Evolutionary conservation across 805 yeast genomes (phyloP), one percentile per base, ranked within the genome.

Genomic region (Monosporozyma servazzii): DNA sequence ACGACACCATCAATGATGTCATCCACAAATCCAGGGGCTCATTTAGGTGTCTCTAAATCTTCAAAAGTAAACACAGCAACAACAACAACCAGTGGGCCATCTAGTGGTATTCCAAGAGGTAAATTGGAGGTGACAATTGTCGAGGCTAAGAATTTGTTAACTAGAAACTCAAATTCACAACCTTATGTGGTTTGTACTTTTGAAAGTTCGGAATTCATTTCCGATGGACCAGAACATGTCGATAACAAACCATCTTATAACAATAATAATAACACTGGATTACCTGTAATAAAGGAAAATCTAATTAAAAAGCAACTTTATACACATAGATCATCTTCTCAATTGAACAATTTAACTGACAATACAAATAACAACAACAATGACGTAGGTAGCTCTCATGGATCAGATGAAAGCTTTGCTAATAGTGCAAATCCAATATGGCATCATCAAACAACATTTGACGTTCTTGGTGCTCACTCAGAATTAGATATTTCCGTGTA

Each of bases 401-500:
- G 44, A 5, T 20, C 29, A 2, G 44, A 41, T 41, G 44, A 41
- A 21, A 10, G 17, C 23, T 41, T 41, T 11, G 11, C 13, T 20
- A 52, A 52, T 47, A 31, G 40, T 42, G 42, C 48, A 27, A 52
- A 52, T 33, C 96, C 96, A 15, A 73, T 78, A 31, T 91, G 97
- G 96, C 86, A 87, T 63, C 96, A 90, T 67, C 88, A 88, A 65
- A 91, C 97, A 13, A 80, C 81, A 11, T 91, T 93, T 64, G 99
- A 91, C 67, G 96, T 93, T 45, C 80, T 88, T 41, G 95, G 91
- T 17, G 81, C 84, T 42, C 81, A 77, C 58, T 83, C 95, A 1
- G 95, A 86, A 64, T 74, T 93, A 54, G 96, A 88, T 62, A 81
- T 93, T 49, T 85, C 93, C n/a, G 82, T 93, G 31, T 93, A 91